phyloP scores from a whole-genome alignment of 2,329 filamentous ascomycete genomes.

The Penicillium expansum region DNA sequence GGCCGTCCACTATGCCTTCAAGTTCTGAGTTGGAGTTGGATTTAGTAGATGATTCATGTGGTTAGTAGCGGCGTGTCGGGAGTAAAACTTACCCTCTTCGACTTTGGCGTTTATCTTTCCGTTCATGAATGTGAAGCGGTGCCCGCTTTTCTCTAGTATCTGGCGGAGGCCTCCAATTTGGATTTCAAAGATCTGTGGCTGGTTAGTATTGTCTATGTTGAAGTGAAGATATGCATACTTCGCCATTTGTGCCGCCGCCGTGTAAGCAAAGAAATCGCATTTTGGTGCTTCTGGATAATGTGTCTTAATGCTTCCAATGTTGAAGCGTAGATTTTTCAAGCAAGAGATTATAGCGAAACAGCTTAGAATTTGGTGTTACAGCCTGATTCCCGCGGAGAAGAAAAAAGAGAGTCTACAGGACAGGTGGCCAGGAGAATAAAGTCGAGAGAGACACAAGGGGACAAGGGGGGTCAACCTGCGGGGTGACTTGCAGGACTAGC shows the following conservation, averaged over 20 bases:
- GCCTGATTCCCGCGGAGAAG: neutral
- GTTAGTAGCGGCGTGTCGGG: neutral
- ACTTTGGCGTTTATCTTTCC: slow-evolving; percentile 25
- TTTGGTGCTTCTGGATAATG: neutral
- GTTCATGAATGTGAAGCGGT: slow-evolving; percentile 31
- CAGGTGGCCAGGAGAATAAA: neutral
- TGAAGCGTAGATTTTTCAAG: neutral
- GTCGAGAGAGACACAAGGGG: neutral
- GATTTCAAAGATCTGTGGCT: slow-evolving; percentile 34
- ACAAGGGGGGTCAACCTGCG: neutral
- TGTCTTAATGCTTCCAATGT: neutral
- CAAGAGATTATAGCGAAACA: neutral
- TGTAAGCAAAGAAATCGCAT: slow-evolving; percentile 38
- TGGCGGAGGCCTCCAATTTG: slow-evolving; percentile 34
- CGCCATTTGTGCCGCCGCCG: slow-evolving; percentile 31
- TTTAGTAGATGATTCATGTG: neutral
- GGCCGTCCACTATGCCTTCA: slow-evolving; percentile 30
- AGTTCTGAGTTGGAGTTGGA: slow-evolving; percentile 23
- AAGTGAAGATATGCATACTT: slow-evolving; percentile 20
- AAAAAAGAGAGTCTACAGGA: neutral
- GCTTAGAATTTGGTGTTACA: neutral
- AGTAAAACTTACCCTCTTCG: slow-evolving; percentile 25
- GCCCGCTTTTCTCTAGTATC: slow-evolving; percentile 26
- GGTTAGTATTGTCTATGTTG: neutral
- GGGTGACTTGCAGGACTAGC: neutral